Base-by-base conservation (phyloP, 164 flowering plant species). In the Santalum album region DNA sequence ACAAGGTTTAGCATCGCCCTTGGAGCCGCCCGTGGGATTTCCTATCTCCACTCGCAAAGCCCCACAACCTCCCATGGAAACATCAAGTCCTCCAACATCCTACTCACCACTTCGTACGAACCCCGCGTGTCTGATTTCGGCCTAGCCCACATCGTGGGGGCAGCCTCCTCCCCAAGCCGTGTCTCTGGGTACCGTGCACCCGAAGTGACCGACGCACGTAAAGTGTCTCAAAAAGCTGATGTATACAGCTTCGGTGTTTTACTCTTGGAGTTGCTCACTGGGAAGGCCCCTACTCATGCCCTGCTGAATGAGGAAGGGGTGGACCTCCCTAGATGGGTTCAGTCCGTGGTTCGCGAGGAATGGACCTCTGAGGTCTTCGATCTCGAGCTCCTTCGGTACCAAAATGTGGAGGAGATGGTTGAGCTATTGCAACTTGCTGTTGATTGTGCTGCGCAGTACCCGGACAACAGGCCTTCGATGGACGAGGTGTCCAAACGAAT, bases 281-380 rank as follows among this genome's bases (percentile, higher is more conserved):
- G 96, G 10, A 89, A 86, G 56, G 80, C 96, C 7, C 95, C 96
- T 2, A 72, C 81, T 11, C 83, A 84, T 49, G 71, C 88, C 49
- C 75, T 82, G 12, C 50, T 84, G 52, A 76, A 75, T 17, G 95
- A 89, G 57, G 96, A 83, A 54, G 82, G 91, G 1, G 77, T 78
- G 1, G 96, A 89, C 69, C 80, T 89, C n/a, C 94, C 96, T 0
- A 70, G 96, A 53, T 89, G 95, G 96, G 94, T 89, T 9, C 94
- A 86, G 55, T 83, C 94, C 6, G 73, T 83, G 0, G 95, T 83
- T 16, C 55, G 81, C 9, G 94, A 86, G 63, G 94, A 86, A 65
- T 86, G 96, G 96, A 86, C 81, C 1, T 80, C 89, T 0, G 96
- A 89, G 71, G 89, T 89, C 7, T 89, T 86, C 27, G 96, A 89